Base-by-base conservation (phyloP, 345 rosid genomes). In the Sisymbrium altissimum region DNA sequence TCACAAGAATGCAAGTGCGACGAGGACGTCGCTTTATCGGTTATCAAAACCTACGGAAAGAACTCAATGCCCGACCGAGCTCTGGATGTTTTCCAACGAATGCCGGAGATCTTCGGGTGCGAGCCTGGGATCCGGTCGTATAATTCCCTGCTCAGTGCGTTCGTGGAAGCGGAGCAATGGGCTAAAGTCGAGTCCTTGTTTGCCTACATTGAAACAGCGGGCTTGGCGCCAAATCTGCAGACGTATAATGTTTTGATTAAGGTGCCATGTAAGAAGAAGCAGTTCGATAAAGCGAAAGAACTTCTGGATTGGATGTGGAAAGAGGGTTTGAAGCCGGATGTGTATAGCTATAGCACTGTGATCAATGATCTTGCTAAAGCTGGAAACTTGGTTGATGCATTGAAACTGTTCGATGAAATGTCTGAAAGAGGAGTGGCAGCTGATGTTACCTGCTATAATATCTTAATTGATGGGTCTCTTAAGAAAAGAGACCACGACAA, bases 391-490 rank as follows among this genome's bases (percentile, higher is more conserved):
- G 43, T 0, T n/a, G 83, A 75, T 68, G 97, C 98, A 39, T 10
- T 75, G 74, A 46, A 84, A 74, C 32, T 92, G 91, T 89, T 92
- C 75, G 94, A 95, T 41, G 99, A 90, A 90, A 95, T 90, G 96
- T 75, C 49, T 60, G 78, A 57, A 7, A 83, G 84, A 80, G 83
- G 84, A 8, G 78, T 92, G 52, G 53, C 50, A 3, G 83, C 87
- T 57, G 88, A 88, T 77, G 89, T 86, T 32, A 78, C 82, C n/a
- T 95, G 92, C 75, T 88, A 87, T 67, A 95, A 88, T 80, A 74
- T 86, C 10, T 72, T 92, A 74, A 84, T 92, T 66, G 96, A 92
- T 81, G 92, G 91, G 8, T 86, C 75, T 76, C 86, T 90, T 19
- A 87, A 81, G 77, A 79, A 61, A 11, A 56, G 76, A 44, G 91